Evolutionary conservation across 768 basidiomycete genomes (phyloP), one percentile per base, ranked within the genome.

Genomic region (Hygrocybe coccinea): DNA sequence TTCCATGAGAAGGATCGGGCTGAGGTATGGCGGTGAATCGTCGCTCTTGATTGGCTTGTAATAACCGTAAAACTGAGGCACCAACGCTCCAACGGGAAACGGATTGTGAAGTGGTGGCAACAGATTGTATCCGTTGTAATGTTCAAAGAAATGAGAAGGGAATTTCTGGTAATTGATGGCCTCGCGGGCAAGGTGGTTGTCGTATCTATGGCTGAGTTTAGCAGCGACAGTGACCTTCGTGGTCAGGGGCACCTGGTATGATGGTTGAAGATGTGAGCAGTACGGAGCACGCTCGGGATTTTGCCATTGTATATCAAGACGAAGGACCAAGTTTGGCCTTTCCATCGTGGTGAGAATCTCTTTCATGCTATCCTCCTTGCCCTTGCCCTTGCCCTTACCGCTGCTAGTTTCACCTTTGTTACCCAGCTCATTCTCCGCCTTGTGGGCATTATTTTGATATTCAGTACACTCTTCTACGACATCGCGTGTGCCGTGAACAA

Each of bases 51-150:
- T 59, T 8, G 68, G 68, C 7, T 60, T 62, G 59, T 85, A 86
- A 65, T 80, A 82, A 1, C 86, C 84, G 59, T 82, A 86, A 65
- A 78, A 86, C 63, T 84, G 82, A 0, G 85, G 84, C 2, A 81
- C 79, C 46, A 85, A 46, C 0, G 85, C 74, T 6, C 72, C 69
- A 3, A 79, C 69, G 2, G 81, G 79, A 0, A 77, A 73, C 0
- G 81, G 76, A 58, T 74, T 61, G 29, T 67, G 66, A 5, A 81
- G 55, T 2, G 79, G 78, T 10, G 59, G 59, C 1, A 79, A 60
- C 38, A 79, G 51, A 54, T 80, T 78, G 56, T 71, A 74, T 3
- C 82, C 81, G 56, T 64, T 76, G 75, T 75, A 81, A 45, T 80
- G 76, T 62, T 81, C 66, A 58, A 73, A 77, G 46, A 81, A 67